These are phyloP conservation scores for Exophiala xenobiotica DNA, from an alignment of 2,329 filamentous ascomycete species.

Conservation along the genomic window DNA sequence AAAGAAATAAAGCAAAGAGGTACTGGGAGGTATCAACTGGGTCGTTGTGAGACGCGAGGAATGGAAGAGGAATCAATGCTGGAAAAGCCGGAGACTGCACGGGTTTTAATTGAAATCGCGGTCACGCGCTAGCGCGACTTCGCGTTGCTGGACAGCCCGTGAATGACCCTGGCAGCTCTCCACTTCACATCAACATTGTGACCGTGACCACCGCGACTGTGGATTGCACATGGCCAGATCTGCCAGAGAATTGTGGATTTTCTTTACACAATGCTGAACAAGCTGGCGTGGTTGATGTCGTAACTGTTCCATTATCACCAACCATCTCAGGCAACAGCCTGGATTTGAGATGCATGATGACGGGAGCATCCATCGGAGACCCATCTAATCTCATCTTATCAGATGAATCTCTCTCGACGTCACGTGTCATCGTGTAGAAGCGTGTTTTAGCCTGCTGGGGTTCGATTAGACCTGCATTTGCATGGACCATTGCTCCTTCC, in stretches of 20 bases:
- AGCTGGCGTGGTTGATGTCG: background rate
- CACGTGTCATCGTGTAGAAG: constrained; percentile 1
- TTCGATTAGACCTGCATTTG: no score
- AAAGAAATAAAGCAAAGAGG: constrained; percentile 17
- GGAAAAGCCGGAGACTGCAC: constrained; percentile 12
- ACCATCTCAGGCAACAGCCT: background rate
- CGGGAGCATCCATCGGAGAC: background rate
- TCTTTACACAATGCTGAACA: constrained; percentile 17
- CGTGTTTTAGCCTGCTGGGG: no score
- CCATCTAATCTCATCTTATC: constrained; percentile 1
- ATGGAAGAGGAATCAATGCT: constrained; percentile 20
- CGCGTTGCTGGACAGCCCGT: constrained; percentile 1
- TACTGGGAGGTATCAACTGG: constrained; percentile 3
- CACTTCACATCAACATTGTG: constrained; percentile 17
- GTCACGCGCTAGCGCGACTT: constrained; percentile 11
- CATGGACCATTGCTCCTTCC: no score
- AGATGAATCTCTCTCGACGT: background rate
- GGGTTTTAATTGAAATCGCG: constrained; percentile 11
- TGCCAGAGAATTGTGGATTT: constrained; percentile 8
- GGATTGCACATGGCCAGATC: background rate
- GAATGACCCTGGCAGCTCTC: constrained; percentile 7
- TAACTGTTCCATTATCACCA: background rate
- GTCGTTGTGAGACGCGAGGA: constrained; percentile 15
- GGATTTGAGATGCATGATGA: background rate
- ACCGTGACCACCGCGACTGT: constrained; percentile 3